These are phyloP conservation scores for Aspergillus sp. DNA, from an alignment of 2,329 filamentous ascomycete species.

Conservation along the genomic window DNA sequence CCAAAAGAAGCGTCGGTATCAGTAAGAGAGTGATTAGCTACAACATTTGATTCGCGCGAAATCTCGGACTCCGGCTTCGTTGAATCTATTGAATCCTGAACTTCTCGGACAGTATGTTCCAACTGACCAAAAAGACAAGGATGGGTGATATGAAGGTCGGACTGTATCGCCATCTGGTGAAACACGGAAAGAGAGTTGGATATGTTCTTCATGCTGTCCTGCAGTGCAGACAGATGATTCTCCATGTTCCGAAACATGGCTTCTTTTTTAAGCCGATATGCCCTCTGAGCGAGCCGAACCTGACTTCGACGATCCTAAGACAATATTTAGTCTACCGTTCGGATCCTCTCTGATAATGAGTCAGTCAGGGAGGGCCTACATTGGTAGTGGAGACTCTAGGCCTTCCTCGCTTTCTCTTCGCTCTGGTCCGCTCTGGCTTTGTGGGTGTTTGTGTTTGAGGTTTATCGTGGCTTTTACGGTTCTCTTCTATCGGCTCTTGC, in stretches of 20 bases:
- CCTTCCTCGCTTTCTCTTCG: constrained; percentile 3
- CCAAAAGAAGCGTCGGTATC: not conserved
- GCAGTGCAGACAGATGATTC: constrained; percentile 67
- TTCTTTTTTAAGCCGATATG: constrained; percentile 83
- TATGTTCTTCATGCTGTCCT: constrained; percentile 38
- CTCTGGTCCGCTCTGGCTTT: not conserved
- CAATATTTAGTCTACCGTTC: not conserved
- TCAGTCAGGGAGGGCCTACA: not conserved
- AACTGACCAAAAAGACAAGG: constrained; percentile 4
- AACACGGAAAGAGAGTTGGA: not conserved
- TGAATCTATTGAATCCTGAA: not conserved
- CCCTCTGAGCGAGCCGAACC: constrained; percentile 80
- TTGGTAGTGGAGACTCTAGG: not conserved
- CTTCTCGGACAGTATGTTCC: not conserved
- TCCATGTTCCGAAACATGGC: constrained; percentile 73
- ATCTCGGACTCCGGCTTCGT: not conserved
- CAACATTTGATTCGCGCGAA: not conserved
- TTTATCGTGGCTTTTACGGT: not conserved
- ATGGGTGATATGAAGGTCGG: constrained; percentile 9
- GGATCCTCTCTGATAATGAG: no score
- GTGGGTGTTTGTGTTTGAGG: not conserved
- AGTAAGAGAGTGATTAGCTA: not conserved
- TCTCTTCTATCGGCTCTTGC: not conserved
- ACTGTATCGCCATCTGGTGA: constrained; percentile 1
- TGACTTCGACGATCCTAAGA: constrained; percentile 66